These are phyloP conservation scores for Zygoascus meyerae DNA, from an alignment of 1,139 yeast species.

Conservation along the genomic window DNA sequence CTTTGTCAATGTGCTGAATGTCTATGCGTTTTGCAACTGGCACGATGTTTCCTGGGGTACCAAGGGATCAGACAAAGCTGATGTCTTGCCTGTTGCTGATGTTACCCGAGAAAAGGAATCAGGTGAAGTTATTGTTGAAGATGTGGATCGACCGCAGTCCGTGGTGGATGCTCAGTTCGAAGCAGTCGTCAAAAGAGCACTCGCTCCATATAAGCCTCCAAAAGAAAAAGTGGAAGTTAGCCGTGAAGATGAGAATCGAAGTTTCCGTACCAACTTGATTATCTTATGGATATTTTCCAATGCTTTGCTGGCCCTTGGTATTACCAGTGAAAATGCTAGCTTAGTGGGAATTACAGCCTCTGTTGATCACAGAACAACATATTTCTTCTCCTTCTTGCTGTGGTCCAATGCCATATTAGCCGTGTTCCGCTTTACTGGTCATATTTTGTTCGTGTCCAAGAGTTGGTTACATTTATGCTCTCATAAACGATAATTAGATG, in stretches of 20 bases:
- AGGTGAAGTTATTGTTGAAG: constrained; percentile 69
- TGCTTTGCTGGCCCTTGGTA: constrained; percentile 63
- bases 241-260: constrained; percentile 56
- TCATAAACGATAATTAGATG: constrained; percentile 16
- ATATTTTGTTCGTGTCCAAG: constrained; percentile 49
- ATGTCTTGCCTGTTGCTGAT: constrained; percentile 50
- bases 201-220: constrained; percentile 38
- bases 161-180: constrained; percentile 49
- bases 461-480: constrained; percentile 33
- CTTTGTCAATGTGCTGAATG: constrained; percentile 66
- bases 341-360: constrained; percentile 33
- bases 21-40: constrained; percentile 91
- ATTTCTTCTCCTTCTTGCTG: constrained; percentile 64
- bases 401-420: constrained; percentile 85
- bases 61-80: constrained; percentile 70
- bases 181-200: constrained; percentile 40
- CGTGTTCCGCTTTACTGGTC: constrained; percentile 64
- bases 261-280: constrained; percentile 77
- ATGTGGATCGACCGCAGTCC: constrained; percentile 64
- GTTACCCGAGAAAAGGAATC: constrained; percentile 54
- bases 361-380: constrained; percentile 39
- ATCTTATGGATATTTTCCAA: constrained; percentile 75
- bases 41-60: constrained; percentile 99
- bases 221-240: constrained; percentile 33
- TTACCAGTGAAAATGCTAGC: constrained; percentile 35